Conservation (phyloP, 768 basidiomycete genomes). For the Lentinula aciculospora region DNA sequence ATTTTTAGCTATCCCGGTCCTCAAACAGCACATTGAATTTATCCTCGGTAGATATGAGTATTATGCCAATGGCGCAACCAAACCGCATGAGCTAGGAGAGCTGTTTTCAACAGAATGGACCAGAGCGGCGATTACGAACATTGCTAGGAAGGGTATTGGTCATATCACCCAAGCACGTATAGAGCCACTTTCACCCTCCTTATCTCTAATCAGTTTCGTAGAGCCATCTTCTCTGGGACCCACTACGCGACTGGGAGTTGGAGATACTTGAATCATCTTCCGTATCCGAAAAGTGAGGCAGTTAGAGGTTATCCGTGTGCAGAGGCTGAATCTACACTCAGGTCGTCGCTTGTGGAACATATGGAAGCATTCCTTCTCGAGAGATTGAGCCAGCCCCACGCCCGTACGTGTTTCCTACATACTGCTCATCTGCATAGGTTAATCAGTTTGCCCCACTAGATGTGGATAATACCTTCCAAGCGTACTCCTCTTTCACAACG, state of each 20-base stretch:
- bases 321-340: constrained; percentile 19
- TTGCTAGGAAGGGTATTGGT: constrained; percentile 48
- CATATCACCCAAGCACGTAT: constrained; percentile 60
- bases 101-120: constrained; percentile 62
- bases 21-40: constrained; percentile 65
- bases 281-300: constrained; percentile 38
- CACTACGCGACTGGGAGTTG: constrained; percentile 70
- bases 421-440: neutral
- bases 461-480: constrained; percentile 74
- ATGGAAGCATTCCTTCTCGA: constrained; percentile 55
- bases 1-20: constrained; percentile 63
- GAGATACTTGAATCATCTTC: constrained; percentile 49
- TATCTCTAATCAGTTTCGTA: constrained; percentile 21
- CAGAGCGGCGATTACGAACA: constrained; percentile 42
- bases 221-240: constrained; percentile 71
- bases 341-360: constrained; percentile 36
- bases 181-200: neutral
- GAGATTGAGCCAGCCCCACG: constrained; percentile 71
- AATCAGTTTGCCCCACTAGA: constrained; percentile 34
- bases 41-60: constrained; percentile 37
- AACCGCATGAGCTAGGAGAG: constrained; percentile 47
- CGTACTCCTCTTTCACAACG: constrained; percentile 88
- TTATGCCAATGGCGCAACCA: constrained; percentile 33
- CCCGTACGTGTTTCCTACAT: constrained; percentile 41
- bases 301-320: neutral